A percentile compares a stretch with the other conserved stretches of the same genome.
Conservation (phyloP, 2,329 filamentous ascomycete genomes). For the Pseudogymnoascus sp. region DNA sequence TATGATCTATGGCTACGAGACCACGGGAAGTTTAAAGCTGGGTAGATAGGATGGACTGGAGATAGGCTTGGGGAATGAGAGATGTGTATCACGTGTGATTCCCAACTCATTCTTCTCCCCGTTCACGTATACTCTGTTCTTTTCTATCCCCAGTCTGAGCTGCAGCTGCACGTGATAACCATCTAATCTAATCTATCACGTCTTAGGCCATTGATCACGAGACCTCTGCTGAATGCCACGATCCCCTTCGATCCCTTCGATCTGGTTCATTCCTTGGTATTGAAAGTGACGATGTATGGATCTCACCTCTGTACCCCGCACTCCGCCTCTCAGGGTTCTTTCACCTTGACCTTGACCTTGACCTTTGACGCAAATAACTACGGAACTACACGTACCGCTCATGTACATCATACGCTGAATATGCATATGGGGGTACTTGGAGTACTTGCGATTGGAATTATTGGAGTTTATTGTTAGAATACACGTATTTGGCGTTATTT, state of each 20-base stretch:
- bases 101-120: not conserved
- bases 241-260: not conserved
- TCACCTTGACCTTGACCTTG: not conserved
- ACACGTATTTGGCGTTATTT: not conserved
- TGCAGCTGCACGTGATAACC: not conserved
- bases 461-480: not conserved
- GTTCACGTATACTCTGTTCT: not conserved
- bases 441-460: not conserved
- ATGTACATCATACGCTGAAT: not conserved
- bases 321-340: not conserved
- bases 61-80: not conserved
- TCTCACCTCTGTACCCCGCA: not conserved
- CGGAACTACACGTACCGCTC: not conserved
- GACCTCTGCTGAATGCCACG: not conserved
- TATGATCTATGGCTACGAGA: not conserved
- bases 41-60: not conserved
- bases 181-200: slow-evolving; percentile 1
- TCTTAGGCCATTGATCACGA: not conserved
- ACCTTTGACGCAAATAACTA: no score
- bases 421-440: not conserved
- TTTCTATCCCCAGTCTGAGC: not conserved
- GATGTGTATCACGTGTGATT: not conserved
- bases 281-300: not conserved
- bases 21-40: not conserved
- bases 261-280: not conserved